phyloP scores from a whole-genome alignment of 768 basidiomycete species.

The Naganishia vishniacii region DNA sequence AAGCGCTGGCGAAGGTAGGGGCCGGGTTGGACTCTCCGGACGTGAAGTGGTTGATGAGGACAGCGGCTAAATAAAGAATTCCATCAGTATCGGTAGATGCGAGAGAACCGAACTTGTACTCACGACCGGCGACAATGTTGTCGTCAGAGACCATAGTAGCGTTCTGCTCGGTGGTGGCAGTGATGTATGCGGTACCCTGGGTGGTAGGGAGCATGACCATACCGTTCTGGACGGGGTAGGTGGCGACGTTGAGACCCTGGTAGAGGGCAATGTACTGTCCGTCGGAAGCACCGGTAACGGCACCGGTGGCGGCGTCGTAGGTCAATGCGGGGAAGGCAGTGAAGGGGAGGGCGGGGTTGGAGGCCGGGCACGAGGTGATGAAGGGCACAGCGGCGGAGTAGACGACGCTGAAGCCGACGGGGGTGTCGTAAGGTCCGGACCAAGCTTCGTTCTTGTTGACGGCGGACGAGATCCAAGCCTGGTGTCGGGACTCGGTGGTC shows the following conservation, averaged over 20 bases:
- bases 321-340: constrained; percentile 56
- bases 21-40: constrained; percentile 38
- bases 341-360: constrained; percentile 57
- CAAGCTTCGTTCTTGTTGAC: constrained; percentile 55
- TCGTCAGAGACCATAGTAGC: constrained; percentile 50
- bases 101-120: constrained; percentile 41
- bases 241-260: constrained; percentile 52
- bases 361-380: constrained; percentile 56
- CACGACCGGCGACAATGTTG: constrained; percentile 57
- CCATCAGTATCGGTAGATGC: constrained; percentile 40
- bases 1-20: constrained; percentile 24
- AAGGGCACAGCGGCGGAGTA: constrained; percentile 54
- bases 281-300: constrained; percentile 3
- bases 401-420: constrained; percentile 51
- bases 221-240: constrained; percentile 50
- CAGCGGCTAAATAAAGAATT: not conserved
- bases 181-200: constrained; percentile 56
- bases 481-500: constrained; percentile 60
- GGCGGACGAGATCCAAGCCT: constrained; percentile 59
- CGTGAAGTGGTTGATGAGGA: constrained; percentile 35
- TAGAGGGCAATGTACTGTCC: constrained; percentile 57
- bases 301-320: constrained; percentile 30
- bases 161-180: constrained; percentile 51
- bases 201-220: constrained; percentile 36
- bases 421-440: constrained; percentile 60